A percentile compares a stretch with the other conserved stretches of the same genome.
phyloP scores from a whole-genome alignment of 83 land plant species.

The Picea engelmannii region DNA sequence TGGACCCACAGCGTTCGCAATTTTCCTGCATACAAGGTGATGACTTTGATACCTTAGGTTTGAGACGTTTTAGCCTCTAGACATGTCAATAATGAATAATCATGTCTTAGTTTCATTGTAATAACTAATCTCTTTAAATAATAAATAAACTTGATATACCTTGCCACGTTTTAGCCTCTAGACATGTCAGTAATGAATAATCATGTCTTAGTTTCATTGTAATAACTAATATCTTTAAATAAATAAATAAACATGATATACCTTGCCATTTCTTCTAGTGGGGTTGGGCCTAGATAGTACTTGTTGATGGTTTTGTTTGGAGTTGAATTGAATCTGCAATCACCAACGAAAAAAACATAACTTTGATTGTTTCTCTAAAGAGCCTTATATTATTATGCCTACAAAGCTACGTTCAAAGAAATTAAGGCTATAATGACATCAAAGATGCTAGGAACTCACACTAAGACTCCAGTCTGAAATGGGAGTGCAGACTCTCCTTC shows the following conservation, averaged over 20 bases:
- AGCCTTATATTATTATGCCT: background rate
- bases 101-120: too few relatives aligned
- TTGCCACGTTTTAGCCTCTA: slow-evolving; percentile 28
- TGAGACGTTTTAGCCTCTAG: too few relatives aligned
- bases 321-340: slow-evolving; percentile 67
- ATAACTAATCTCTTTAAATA: background rate
- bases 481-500: slow-evolving; percentile 30
- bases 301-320: slow-evolving; percentile 53
- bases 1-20: slow-evolving; percentile 66
- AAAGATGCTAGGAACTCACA: slow-evolving; percentile 35
- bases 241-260: slow-evolving; percentile 5
- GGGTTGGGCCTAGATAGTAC: slow-evolving; percentile 74
- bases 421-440: background rate
- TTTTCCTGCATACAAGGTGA: slow-evolving; percentile 38
- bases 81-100: too few relatives aligned
- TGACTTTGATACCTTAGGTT: too few relatives aligned
- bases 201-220: too few relatives aligned
- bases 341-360: background rate
- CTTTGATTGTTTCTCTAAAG: background rate
- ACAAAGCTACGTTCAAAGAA: background rate
- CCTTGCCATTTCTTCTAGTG: slow-evolving; percentile 77
- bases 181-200: too few relatives aligned
- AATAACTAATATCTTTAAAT: background rate
- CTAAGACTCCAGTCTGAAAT: slow-evolving; percentile 50
- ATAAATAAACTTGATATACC: slow-evolving; percentile 24